Base-by-base conservation (phyloP, 768 basidiomycete species). In the Agaricus subrufescens region DNA sequence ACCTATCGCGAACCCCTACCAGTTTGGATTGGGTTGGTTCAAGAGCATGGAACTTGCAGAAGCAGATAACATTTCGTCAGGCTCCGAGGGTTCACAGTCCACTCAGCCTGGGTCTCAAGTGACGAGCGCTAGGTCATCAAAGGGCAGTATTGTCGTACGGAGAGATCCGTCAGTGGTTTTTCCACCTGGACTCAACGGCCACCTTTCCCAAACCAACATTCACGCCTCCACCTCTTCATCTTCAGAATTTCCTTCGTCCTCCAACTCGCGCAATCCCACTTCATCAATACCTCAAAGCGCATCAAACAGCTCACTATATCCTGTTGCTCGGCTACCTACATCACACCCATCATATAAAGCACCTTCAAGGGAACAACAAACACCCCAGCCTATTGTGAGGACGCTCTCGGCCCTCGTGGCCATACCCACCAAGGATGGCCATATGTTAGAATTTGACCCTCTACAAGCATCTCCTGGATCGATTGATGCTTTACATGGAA, bases 361-460 rank as follows among this genome's bases (percentile, higher is more conserved):
- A 60, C 60, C 54, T 61, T 43, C 49, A 8, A 34, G 34, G 27
- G 42, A 44, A 40, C 44, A 68, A 27, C 60, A 69, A 49, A 73
- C 73, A 47, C 77, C 72, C 14, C 73, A 62, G 58, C 79, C 68
- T 49, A 70, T 69, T 62, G 61, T 71, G 26, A 66, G 71, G 56
- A 67, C 76, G 37, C 69, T 78, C 57, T 79, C 82, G 4, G 86
- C 86, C 2, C 70, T 89, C 31, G 84, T 91, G 11, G 83, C 87
- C 1, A 85, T 94, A n/a, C 84, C 89, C 4, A 91, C 86, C 0
- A 82, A 78, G 40, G 90, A 93, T 61, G 93, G 93, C 0, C 84
- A 87, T 61, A 68, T 88, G n/a, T 76, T 96, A 26, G 85, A 87
- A 66, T 94, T 96, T 63, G 88, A 96, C 61, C 92, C 93, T 8